These are phyloP conservation scores for Lycium ferocissimum DNA, from an alignment of 257 asterid genomes.

Conservation along the genomic window DNA sequence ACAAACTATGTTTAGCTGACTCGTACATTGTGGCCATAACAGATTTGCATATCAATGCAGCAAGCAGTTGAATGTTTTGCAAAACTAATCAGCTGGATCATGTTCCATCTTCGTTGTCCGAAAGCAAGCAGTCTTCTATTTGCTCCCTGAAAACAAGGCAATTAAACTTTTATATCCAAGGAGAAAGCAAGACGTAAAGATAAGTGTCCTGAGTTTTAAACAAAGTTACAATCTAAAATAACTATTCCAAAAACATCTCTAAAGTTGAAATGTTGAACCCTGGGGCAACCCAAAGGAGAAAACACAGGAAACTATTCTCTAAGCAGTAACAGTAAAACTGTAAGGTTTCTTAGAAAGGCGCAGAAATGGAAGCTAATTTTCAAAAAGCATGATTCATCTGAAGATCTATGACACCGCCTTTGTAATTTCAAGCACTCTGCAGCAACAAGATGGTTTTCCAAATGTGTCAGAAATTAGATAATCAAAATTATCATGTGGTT, in stretches of 20 bases:
- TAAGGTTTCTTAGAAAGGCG: background rate
- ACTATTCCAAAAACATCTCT: background rate
- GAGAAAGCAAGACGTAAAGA: constrained; percentile 2
- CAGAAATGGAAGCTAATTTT: background rate
- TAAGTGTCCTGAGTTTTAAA: background rate
- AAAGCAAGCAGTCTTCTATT: constrained; percentile 72
- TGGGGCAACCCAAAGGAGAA: background rate
- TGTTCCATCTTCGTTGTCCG: constrained; percentile 66
- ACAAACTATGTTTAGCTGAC: background rate
- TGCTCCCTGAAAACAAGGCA: constrained; percentile 56
- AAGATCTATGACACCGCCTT: background rate
- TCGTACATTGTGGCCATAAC: background rate
- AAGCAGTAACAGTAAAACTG: background rate
- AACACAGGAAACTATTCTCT: background rate
- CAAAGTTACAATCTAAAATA: background rate
- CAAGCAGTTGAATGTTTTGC: background rate
- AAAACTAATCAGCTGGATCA: constrained; percentile 35
- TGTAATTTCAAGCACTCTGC: background rate
- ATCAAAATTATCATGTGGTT: background rate
- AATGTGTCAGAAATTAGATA: background rate
- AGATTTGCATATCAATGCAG: background rate
- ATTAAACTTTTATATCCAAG: background rate
- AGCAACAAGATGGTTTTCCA: background rate
- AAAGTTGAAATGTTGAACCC: background rate
- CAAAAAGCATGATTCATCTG: background rate